Conservation (phyloP, 2,329 filamentous ascomycete genomes). For the Rutstroemia sp. region DNA sequence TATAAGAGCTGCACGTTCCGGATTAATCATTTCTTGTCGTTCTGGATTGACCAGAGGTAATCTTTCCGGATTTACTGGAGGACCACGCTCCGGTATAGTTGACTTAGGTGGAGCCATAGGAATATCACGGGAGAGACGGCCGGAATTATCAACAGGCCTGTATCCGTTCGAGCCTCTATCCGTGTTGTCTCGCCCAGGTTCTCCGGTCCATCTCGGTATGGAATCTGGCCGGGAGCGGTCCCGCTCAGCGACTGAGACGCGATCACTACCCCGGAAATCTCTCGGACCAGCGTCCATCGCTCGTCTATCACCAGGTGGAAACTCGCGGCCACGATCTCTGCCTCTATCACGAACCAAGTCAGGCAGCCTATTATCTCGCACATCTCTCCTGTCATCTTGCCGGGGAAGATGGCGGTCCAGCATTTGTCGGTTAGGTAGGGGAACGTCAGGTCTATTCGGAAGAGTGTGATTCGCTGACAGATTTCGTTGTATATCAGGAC, state of each 20-base stretch:
- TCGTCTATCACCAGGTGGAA: constrained; percentile 23
- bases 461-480: constrained; percentile 19
- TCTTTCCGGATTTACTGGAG: constrained; percentile 19
- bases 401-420: constrained; percentile 25
- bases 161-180: constrained; percentile 20
- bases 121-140: constrained; percentile 26
- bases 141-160: constrained; percentile 20
- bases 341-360: constrained; percentile 23
- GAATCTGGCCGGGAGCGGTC: constrained; percentile 25
- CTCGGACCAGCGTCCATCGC: constrained; percentile 18
- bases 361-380: constrained; percentile 17
- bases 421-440: constrained; percentile 24
- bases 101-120: constrained; percentile 25
- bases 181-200: constrained; percentile 23
- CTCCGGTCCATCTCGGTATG: constrained; percentile 25
- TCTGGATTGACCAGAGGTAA: constrained; percentile 22
- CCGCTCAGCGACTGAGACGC: constrained; percentile 18
- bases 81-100: constrained; percentile 19
- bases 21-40: constrained; percentile 28
- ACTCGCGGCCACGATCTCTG: constrained; percentile 28
- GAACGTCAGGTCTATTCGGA: constrained; percentile 28
- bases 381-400: constrained; percentile 27
- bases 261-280: constrained; percentile 24
- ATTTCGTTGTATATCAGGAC: constrained; percentile 19
- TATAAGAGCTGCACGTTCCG: constrained; percentile 29